Conservation (phyloP, 2,329 filamentous ascomycete genomes). For the Paecilomyces sp. region DNA sequence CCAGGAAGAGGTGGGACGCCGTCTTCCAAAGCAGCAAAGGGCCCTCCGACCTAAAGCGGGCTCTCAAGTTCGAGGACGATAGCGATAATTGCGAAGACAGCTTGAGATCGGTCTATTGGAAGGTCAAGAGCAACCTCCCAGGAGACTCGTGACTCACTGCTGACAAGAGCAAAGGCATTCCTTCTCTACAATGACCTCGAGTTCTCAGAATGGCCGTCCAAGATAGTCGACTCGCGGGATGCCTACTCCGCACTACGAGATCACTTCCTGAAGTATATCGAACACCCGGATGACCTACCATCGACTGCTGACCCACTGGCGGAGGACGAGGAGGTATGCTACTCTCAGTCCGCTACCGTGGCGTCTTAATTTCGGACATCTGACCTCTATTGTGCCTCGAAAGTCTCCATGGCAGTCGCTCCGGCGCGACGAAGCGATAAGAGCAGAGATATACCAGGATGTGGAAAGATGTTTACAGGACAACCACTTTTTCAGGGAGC, state of each 20-base stretch:
- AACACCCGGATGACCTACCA: constrained; percentile 73
- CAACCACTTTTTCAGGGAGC: constrained; percentile 79
- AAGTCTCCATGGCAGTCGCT: constrained; percentile 90
- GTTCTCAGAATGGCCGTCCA: constrained; percentile 59
- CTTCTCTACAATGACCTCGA: constrained; percentile 66
- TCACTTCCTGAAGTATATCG: constrained; percentile 73
- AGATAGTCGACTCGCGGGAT: constrained; percentile 60
- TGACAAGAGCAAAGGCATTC: constrained; percentile 54
- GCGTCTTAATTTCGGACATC: constrained; percentile 30
- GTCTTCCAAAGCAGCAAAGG: constrained; percentile 50
- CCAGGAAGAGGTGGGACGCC: constrained; percentile 61
- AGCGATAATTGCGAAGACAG: constrained; percentile 62
- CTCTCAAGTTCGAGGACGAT: constrained; percentile 54
- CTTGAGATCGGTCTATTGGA: constrained; percentile 86
- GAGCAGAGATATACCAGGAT: constrained; percentile 88
- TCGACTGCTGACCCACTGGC: constrained; percentile 74
- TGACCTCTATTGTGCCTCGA: constrained; percentile 19
- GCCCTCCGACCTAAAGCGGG: constrained; percentile 56
- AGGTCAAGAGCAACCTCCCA: constrained; percentile 46
- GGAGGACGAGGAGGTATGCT: constrained; percentile 63
- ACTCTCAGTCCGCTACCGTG: constrained; percentile 20
- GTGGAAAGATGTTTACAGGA: constrained; percentile 87
- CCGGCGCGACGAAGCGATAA: constrained; percentile 72
- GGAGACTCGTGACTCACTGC: constrained; percentile 1
- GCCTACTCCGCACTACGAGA: constrained; percentile 66